phyloP scores from a whole-genome alignment of 805 yeast genomes.

The Wickerhamiella vanderwaltii region DNA sequence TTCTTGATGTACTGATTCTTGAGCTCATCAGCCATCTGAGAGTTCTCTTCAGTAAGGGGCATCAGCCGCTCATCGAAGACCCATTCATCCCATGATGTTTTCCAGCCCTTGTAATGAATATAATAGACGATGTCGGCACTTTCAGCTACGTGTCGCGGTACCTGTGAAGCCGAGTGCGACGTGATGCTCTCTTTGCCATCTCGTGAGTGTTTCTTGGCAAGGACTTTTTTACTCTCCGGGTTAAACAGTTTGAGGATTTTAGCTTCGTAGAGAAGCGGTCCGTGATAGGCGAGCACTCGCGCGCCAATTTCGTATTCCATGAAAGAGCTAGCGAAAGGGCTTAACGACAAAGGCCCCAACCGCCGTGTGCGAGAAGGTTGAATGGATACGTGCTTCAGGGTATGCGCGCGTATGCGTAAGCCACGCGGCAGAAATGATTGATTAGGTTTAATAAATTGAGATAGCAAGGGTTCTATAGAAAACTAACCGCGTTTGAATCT shows the following conservation, averaged over 20 bases:
- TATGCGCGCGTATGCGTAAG: too few species aligned
- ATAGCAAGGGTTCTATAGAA: too few species aligned
- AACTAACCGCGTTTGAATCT: too few species aligned
- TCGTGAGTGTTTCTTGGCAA: conserved; percentile 3
- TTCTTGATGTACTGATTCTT: conserved; percentile 8
- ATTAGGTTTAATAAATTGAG: too few species aligned
- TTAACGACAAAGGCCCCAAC: too few species aligned
- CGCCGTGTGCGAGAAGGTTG: too few species aligned
- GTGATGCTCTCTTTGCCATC: conserved; percentile 17
- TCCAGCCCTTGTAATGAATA: conserved; percentile 94
- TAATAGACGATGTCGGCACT: conserved; percentile 39
- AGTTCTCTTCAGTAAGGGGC: conserved; percentile 55
- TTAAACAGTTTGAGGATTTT: conserved; percentile 56
- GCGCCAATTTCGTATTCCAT: conserved; percentile 16
- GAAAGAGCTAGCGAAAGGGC: too few species aligned
- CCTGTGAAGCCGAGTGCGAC: background rate
- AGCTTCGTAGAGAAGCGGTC: conserved; percentile 83
- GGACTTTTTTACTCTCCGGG: conserved; percentile 25
- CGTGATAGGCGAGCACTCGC: conserved; percentile 70
- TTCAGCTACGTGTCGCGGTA: conserved; percentile 27
- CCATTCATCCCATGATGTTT: conserved; percentile 95
- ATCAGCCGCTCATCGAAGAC: conserved; percentile 57
- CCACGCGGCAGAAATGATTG: too few species aligned
- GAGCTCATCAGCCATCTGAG: conserved; percentile 48
- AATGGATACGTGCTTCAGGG: too few species aligned